Percentiles rank a stretch among this genome's conserved stretches.
Conservation (phyloP, 352 stramenopile species). For the Phytophthora melonis region DNA sequence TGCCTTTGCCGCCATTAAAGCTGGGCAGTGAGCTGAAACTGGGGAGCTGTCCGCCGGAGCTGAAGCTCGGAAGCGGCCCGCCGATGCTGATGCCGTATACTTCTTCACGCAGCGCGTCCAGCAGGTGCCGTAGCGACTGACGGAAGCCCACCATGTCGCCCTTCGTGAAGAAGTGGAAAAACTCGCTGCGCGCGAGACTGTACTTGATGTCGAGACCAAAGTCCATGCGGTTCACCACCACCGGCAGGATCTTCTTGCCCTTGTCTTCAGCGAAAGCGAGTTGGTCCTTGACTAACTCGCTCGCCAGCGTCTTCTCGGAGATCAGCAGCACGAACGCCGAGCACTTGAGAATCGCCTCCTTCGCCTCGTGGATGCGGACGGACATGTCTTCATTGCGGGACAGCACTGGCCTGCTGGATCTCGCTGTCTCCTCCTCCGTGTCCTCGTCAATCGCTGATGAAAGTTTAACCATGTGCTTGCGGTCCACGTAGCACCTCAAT, state of each 20-base stretch:
- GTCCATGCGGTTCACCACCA: slow-evolving; percentile 74
- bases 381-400: slow-evolving; percentile 65
- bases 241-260: slow-evolving; percentile 80
- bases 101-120: slow-evolving; percentile 70
- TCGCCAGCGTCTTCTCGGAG: slow-evolving; percentile 77
- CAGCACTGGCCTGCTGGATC: slow-evolving; percentile 14
- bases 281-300: slow-evolving; percentile 81
- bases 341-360: slow-evolving; percentile 87
- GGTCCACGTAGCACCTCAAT: slow-evolving; percentile 77
- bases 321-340: slow-evolving; percentile 78
- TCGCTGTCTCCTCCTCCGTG: slow-evolving; percentile 33
- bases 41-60: neutral
- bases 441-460: slow-evolving; percentile 40
- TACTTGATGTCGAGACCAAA: slow-evolving; percentile 85
- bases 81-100: slow-evolving; percentile 72
- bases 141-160: slow-evolving; percentile 84
- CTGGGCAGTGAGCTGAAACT: slow-evolving; percentile 16
- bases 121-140: slow-evolving; percentile 61
- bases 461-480: slow-evolving; percentile 45
- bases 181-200: slow-evolving; percentile 77
- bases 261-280: slow-evolving; percentile 88
- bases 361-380: slow-evolving; percentile 76
- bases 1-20: slow-evolving; percentile 21
- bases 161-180: slow-evolving; percentile 85
- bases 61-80: slow-evolving; percentile 8